Conservation (phyloP, 495 filamentous ascomycete species). For the Penicillium waksmanii region DNA sequence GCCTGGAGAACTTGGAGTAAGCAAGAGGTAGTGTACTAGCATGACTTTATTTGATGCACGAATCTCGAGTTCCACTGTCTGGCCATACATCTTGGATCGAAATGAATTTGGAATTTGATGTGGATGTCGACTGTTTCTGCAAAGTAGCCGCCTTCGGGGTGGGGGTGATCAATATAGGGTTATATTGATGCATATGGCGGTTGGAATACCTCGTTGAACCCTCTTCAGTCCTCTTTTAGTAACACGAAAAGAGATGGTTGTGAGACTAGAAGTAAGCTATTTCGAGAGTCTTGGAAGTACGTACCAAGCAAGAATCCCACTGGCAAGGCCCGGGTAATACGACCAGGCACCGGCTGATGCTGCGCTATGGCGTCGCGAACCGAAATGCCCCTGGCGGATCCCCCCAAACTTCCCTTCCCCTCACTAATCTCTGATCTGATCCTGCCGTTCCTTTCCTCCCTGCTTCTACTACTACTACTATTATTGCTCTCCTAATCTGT, state of each 20-base stretch:
- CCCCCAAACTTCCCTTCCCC: constrained; percentile 23
- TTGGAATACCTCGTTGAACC: background rate
- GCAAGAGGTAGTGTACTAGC: constrained; percentile 50
- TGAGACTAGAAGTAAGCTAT: too few relatives aligned
- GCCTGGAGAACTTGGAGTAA: constrained; percentile 57
- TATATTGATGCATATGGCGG: too few relatives aligned
- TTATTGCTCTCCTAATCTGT: too few relatives aligned
- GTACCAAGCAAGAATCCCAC: too few relatives aligned
- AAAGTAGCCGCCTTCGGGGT: constrained; percentile 70
- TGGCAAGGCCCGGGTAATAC: background rate
- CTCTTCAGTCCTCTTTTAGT: background rate
- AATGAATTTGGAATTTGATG: constrained; percentile 56
- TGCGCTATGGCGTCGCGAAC: constrained; percentile 18
- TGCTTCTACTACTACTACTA: too few relatives aligned
- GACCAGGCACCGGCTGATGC: constrained; percentile 8
- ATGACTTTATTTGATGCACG: constrained; percentile 42
- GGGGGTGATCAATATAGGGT: constrained; percentile 29
- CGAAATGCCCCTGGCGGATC: constrained; percentile 23
- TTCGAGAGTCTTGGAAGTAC: too few relatives aligned
- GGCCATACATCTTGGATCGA: background rate
- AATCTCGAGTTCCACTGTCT: background rate
- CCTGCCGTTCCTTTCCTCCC: too few relatives aligned
- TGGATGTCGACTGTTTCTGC: constrained; percentile 58
- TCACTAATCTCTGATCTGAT: constrained; percentile 12
- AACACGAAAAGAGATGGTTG: background rate